Evolutionary conservation across 1,139 yeast species (phyloP).

Genomic region (Fermentozyma sake): DNA sequence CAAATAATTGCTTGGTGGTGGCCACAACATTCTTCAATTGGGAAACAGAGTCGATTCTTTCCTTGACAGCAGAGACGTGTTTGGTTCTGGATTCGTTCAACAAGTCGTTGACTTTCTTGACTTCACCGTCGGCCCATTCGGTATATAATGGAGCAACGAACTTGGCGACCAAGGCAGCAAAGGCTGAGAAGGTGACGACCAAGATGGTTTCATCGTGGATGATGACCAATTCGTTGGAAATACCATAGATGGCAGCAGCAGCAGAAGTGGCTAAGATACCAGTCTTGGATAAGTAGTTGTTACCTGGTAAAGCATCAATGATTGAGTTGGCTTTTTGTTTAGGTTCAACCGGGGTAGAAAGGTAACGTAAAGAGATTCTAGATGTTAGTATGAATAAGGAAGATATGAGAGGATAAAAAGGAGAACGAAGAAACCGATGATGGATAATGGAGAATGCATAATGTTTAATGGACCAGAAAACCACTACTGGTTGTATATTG

Average conservation of each 20-base stretch:
- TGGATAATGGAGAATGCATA: no score
- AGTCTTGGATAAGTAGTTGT: slow-evolving; percentile 81
- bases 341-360: slow-evolving; percentile 74
- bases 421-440: no score
- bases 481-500: no score
- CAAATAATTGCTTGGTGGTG: slow-evolving; percentile 88
- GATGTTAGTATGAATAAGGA: slow-evolving; percentile 16
- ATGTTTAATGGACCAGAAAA: no score
- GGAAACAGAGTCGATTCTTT: slow-evolving; percentile 83
- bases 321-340: slow-evolving; percentile 87
- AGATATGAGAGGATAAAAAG: neutral
- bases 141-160: slow-evolving; percentile 91
- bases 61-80: slow-evolving; percentile 90
- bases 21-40: slow-evolving; percentile 88
- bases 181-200: slow-evolving; percentile 73
- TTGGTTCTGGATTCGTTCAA: slow-evolving; percentile 85
- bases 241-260: slow-evolving; percentile 91
- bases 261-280: slow-evolving; percentile 93
- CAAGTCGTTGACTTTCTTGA: slow-evolving; percentile 74
- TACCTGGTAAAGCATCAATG: slow-evolving; percentile 92
- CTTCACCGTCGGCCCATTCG: slow-evolving; percentile 91
- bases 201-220: slow-evolving; percentile 92
- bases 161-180: slow-evolving; percentile 74
- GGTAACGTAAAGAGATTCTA: slow-evolving; percentile 59
- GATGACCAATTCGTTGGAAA: slow-evolving; percentile 88